Percentiles rank a stretch among this genome's conserved stretches.
phyloP scores from a whole-genome alignment of 805 yeast genomes.

The Isabelozyma pseudorhagii region DNA sequence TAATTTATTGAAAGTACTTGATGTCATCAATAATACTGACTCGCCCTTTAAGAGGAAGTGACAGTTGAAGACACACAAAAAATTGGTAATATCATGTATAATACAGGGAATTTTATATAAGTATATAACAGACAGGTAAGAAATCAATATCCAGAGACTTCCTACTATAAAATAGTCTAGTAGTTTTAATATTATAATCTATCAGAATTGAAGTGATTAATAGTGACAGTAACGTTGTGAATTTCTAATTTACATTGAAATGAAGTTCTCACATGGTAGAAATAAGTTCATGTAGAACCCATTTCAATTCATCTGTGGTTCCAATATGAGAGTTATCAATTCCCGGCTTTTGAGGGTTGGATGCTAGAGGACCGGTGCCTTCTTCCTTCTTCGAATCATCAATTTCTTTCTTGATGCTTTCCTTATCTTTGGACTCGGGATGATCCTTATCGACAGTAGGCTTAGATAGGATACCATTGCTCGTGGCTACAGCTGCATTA shows the following conservation, averaged over 20 bases:
- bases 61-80: neutral
- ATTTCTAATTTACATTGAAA: neutral
- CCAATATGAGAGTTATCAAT: conserved; percentile 40
- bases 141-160: neutral
- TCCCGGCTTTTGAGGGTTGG: conserved; percentile 11
- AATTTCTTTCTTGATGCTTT: neutral
- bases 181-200: neutral
- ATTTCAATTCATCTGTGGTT: conserved; percentile 63
- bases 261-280: conserved; percentile 25
- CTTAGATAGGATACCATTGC: conserved; percentile 1
- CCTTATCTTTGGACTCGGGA: neutral
- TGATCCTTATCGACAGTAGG: neutral
- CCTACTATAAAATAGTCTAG: neutral
- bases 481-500: neutral
- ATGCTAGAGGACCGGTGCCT: neutral
- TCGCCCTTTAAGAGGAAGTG: conserved; percentile 11
- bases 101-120: conserved; percentile 2
- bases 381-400: conserved; percentile 2
- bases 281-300: conserved; percentile 69
- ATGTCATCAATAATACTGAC: conserved; percentile 6
- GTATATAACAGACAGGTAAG: neutral
- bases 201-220: neutral
- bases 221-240: neutral
- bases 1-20: conserved; percentile 10
- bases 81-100: neutral